Conservation (phyloP, 495 filamentous ascomycete species). For the Xylaria acuta region DNA sequence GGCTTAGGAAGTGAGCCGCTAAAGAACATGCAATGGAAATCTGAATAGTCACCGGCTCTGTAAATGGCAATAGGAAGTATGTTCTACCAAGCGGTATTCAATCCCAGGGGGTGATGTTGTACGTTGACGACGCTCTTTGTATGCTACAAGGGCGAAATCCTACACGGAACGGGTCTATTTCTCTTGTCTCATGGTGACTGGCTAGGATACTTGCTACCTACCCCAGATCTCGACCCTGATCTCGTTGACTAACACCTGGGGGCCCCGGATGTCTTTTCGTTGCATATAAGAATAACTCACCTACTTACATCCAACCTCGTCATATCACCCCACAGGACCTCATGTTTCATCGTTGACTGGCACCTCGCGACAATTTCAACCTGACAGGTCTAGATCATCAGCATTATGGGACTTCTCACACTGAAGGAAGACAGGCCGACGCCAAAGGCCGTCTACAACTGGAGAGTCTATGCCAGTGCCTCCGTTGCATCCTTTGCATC, state of each 20-base stretch:
- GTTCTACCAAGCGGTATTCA: conserved; percentile 17
- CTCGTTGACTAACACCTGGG: background rate
- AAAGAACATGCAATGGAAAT: background rate
- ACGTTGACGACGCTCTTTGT: background rate
- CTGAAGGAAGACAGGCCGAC: conserved; percentile 71
- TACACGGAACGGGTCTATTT: background rate
- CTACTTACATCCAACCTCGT: background rate
- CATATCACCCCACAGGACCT: background rate
- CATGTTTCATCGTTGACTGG: background rate
- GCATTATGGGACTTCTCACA: conserved; percentile 63
- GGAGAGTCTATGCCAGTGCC: conserved; percentile 69
- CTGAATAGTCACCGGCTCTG: background rate
- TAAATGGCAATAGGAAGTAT: background rate
- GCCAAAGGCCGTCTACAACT: conserved; percentile 74
- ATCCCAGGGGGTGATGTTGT: background rate
- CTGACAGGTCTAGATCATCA: background rate
- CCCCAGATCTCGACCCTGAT: conserved; percentile 18
- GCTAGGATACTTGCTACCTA: background rate
- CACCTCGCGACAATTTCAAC: background rate
- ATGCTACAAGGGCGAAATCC: background rate
- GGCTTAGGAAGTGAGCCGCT: background rate
- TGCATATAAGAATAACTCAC: conserved; percentile 16
- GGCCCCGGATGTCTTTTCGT: conserved; percentile 14
- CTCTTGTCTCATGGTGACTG: background rate
- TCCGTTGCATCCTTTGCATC: conserved; percentile 70